Evolutionary conservation across 2,329 filamentous ascomycete genomes (phyloP), one percentile per base, ranked within the genome.

Genomic region (Neophaeococcomyces aloes): DNA sequence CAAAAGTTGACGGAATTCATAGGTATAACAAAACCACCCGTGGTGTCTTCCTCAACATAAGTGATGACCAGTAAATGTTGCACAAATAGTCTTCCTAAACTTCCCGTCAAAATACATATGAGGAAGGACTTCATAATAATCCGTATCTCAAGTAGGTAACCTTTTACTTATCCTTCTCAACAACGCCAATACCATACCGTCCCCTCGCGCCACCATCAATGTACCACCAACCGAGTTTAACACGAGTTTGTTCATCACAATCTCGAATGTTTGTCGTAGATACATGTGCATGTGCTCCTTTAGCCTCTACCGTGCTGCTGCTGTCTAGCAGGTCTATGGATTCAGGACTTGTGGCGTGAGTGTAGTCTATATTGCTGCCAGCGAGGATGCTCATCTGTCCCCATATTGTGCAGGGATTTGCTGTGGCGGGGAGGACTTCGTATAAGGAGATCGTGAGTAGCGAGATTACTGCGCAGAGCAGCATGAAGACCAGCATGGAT

Each of bases 331-430:
- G 10, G 5, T 5, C 23, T 6, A 5, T 10, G 25, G 18, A 32
- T 29, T 33, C 32, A 17, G 25, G 10, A 29, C 32, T 27, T 7
- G 3, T 15, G 11, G 11, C 8, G n/a, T 39, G 34, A 18, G n/a
- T n/a, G n/a, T n/a, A n/a, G n/a, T n/a, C n/a, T n/a, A n/a, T n/a
- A 19, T 27, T 13, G 30, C 52, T 53, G 7, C 48, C 37, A 7
- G 47, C 47, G 7, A 47, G 40, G 8, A 54, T 25, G 3, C 25
- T 36, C 23, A 42, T 36, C 2, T 46, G 37, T 2, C 50, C 52
- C 17, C 34, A 34, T n/a, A 54, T 48, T 7, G 50, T 48, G 29
- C 52, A 54, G 14, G 52, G 52, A 25, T 51, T 50, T 11, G 35
- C 38, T 1, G 3, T 14, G 5, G 39, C 39, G 2, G 48, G 49